phyloP scores from a whole-genome alignment of 352 stramenopile genomes.

The Phytophthora hibernalis region DNA sequence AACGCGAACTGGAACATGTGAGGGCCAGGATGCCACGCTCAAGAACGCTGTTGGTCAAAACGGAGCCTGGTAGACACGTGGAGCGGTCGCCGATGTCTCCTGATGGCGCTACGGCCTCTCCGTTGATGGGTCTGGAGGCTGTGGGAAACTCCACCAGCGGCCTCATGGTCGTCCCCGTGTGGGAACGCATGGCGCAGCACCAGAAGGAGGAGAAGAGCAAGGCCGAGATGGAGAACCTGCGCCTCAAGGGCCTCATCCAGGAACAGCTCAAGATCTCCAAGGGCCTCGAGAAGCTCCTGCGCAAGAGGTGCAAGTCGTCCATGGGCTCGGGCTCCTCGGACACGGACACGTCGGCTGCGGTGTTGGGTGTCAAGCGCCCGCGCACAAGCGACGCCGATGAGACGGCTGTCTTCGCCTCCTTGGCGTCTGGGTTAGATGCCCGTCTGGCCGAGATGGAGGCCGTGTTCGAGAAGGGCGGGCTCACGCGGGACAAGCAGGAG shows the following conservation, averaged over 20 bases:
- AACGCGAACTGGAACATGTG: conserved; percentile 56
- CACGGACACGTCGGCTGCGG: conserved; percentile 15
- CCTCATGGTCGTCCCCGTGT: conserved; percentile 43
- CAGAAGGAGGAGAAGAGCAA: conserved; percentile 76
- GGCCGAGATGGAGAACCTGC: conserved; percentile 75
- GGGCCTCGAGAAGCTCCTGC: conserved; percentile 60
- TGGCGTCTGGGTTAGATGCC: conserved; percentile 41
- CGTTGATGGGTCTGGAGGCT: conserved; percentile 24
- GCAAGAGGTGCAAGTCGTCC: conserved; percentile 59
- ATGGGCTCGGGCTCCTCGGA: conserved; percentile 38
- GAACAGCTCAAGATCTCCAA: conserved; percentile 68
- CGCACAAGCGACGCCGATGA: conserved; percentile 45
- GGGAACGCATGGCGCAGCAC: conserved; percentile 69
- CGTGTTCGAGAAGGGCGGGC: conserved; percentile 51
- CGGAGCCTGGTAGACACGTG: background rate
- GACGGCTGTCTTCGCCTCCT: conserved; percentile 42
- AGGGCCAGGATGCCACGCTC: conserved; percentile 34
- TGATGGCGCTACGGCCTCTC: conserved; percentile 22
- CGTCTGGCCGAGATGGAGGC: conserved; percentile 46
- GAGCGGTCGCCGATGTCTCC: conserved; percentile 22
- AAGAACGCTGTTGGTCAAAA: conserved; percentile 6
- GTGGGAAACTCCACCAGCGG: conserved; percentile 10
- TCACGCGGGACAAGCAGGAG: conserved; percentile 49
- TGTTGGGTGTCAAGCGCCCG: conserved; percentile 37
- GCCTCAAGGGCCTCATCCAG: conserved; percentile 59